Base-by-base conservation (phyloP, 345 rosid genomes). In the Syzygium grande region DNA sequence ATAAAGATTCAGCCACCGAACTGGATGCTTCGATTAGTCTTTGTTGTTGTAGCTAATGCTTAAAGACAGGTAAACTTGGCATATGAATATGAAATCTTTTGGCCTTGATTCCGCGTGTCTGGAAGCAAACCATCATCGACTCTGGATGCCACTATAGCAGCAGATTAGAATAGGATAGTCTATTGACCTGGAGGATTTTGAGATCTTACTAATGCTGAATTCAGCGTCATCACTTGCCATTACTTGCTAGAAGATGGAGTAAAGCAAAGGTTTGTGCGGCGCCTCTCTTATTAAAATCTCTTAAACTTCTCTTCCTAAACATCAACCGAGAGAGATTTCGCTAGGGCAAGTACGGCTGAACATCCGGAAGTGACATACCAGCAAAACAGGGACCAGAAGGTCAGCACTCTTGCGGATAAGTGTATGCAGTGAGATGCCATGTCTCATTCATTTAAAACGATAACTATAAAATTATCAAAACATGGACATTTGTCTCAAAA, bases 401-500 rank as follows among this genome's bases (percentile, higher is more conserved):
- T 92, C 95, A 65, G 94, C 91, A 58, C 99, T 98, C 89, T 91
- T 98, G 52, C 97, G 96, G 51, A 98, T 86, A 68, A 98, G 98
- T 1, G 99, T 98, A 77, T 96, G 99, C 15, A 98, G 95, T 86
- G 99, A 96, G 88, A 95, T 98, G 41, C 99, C 99, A 94, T 98
- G 97, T 92, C 93, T 98, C 98, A 98, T 98, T 96, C 96, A 96
- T 91, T 94, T 86, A 86, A 94, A 91, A 89, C 85, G 91, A 90
- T 84, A 56, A 90, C 91, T 52, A 88, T 52, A 87, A 85, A 88
- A 89, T 87, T 63, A 34, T 87, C 51, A 87, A 84, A 41, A 16
- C 77, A 86, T 78, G 49, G 85, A 43, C 49, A 87, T 7, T 68
- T 84, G 53, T 61, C 29, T 30, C 84, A 85, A 29, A 22, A n/a